Conservation (phyloP, 139 green algal genomes). For the Gonium pectorale region DNA sequence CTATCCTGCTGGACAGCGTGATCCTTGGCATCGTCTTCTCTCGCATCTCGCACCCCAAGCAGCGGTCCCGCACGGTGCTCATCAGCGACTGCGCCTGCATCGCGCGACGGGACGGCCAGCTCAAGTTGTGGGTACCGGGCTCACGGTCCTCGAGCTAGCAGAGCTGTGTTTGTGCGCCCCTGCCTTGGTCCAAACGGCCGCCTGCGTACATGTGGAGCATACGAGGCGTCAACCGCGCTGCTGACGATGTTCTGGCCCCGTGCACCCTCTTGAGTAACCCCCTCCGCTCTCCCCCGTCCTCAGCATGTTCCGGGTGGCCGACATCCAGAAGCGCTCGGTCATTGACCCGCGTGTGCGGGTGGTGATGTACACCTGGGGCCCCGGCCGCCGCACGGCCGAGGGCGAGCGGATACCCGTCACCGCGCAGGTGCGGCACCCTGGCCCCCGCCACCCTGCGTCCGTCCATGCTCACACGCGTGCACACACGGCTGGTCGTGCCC, state of each 20-base stretch:
- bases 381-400: conserved; percentile 79
- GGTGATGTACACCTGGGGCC: conserved; percentile 85
- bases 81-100: conserved; percentile 87
- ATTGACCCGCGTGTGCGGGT: conserved; percentile 62
- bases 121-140: conserved; percentile 83
- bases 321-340: conserved; percentile 75
- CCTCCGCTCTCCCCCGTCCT: neutral
- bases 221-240: too few relatives aligned
- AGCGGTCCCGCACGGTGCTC: conserved; percentile 84
- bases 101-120: conserved; percentile 82
- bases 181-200: too few relatives aligned
- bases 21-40: conserved; percentile 88
- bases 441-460: too few relatives aligned
- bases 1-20: conserved; percentile 81
- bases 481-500: too few relatives aligned
- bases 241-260: too few relatives aligned
- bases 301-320: conserved; percentile 90
- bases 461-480: too few relatives aligned
- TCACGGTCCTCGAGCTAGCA: too few relatives aligned
- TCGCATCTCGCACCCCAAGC: conserved; percentile 84
- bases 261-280: neutral
- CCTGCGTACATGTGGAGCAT: too few relatives aligned
- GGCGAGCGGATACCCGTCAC: conserved; percentile 80
- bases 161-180: too few relatives aligned
- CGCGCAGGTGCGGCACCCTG: conserved; percentile 30